A percentile compares a stretch with the other conserved stretches of the same genome.
Evolutionary conservation across 176 grass and related monocot species (phyloP).

Genomic region (Urochloa ruziziensis): DNA sequence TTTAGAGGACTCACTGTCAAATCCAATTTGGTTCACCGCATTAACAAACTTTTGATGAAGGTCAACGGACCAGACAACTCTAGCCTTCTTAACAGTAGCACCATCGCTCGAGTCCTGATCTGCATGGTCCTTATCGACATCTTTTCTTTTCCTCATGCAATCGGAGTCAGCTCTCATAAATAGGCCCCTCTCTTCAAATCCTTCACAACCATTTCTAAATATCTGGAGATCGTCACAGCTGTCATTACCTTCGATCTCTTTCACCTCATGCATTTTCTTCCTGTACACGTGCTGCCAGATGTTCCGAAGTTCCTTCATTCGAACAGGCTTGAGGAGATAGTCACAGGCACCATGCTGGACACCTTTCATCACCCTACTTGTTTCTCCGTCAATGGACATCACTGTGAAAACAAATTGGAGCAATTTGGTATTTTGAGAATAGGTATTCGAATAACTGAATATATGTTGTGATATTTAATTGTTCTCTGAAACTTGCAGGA

Average conservation of each 20-base stretch:
- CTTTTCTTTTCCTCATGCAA: slow-evolving; percentile 70
- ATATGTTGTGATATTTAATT: slow-evolving; percentile 19
- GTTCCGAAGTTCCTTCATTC: slow-evolving; percentile 98
- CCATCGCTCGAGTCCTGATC: slow-evolving; percentile 81
- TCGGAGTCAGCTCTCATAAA: slow-evolving; percentile 47
- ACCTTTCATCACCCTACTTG: slow-evolving; percentile 99
- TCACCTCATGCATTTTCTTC: slow-evolving; percentile 97
- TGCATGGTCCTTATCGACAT: slow-evolving; percentile 60
- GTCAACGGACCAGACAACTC: slow-evolving; percentile 98
- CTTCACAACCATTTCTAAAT: slow-evolving; percentile 61
- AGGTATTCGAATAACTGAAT: slow-evolving; percentile 17
- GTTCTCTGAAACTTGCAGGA: slow-evolving; percentile 27
- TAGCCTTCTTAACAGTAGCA: slow-evolving; percentile 73
- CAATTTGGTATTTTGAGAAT: slow-evolving; percentile 36
- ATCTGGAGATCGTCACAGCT: slow-evolving; percentile 72
- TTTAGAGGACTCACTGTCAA: slow-evolving; percentile 80
- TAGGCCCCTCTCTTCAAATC: slow-evolving; percentile 64
- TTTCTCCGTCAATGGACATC: slow-evolving; percentile 99
- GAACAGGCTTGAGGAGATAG: slow-evolving; percentile 95
- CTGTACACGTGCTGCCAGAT: slow-evolving; percentile 98
- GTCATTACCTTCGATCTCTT: slow-evolving; percentile 80
- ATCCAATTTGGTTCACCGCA: slow-evolving; percentile 99
- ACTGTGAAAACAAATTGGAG: slow-evolving; percentile 64
- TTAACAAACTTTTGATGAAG: slow-evolving; percentile 97
- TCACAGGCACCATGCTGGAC: slow-evolving; percentile 98